Conservation (phyloP, 805 yeast species). For the Kluyveromyces lactis region DNA sequence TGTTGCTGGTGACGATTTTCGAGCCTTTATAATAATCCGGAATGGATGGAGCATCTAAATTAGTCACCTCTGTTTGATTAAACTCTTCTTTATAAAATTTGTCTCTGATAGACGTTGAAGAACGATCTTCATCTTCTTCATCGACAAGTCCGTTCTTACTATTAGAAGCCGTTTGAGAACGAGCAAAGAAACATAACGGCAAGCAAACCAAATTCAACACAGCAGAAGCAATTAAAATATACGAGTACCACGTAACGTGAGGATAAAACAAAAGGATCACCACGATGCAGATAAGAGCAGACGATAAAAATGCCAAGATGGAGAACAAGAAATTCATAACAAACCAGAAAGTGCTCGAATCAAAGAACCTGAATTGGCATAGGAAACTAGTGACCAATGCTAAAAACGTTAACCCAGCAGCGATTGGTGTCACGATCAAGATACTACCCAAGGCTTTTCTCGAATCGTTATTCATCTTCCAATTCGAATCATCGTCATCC, state of each 20-base stretch:
- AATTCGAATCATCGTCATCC: slow-evolving; percentile 28
- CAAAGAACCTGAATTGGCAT: slow-evolving; percentile 15
- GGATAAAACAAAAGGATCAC: slow-evolving; percentile 55
- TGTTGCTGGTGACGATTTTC: slow-evolving; percentile 6
- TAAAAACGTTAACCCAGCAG: slow-evolving; percentile 53
- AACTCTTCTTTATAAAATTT: slow-evolving; percentile 3
- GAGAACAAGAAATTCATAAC: slow-evolving; percentile 38
- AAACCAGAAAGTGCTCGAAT: slow-evolving; percentile 24
- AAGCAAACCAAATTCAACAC: slow-evolving; percentile 44
- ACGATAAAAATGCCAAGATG: slow-evolving; percentile 42
- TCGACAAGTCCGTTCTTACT: slow-evolving; percentile 2
- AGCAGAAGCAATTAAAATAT: slow-evolving; percentile 64
- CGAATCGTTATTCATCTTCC: slow-evolving; percentile 40
- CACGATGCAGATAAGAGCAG: slow-evolving; percentile 49
- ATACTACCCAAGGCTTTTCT: slow-evolving; percentile 47
- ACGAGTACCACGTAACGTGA: slow-evolving; percentile 58
- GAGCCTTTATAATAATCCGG: slow-evolving; percentile 10
- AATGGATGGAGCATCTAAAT: background rate
- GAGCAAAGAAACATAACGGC: slow-evolving; percentile 40
- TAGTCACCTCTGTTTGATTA: background rate
- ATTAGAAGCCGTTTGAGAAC: slow-evolving; percentile 11
- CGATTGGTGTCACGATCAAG: slow-evolving; percentile 55
- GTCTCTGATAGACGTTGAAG: slow-evolving; percentile 2
- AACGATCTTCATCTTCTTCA: slow-evolving; percentile 19
- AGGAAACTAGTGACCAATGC: slow-evolving; percentile 32